phyloP scores from a whole-genome alignment of 2,329 filamentous ascomycete species.

The Macroventuria anomochaeta region DNA sequence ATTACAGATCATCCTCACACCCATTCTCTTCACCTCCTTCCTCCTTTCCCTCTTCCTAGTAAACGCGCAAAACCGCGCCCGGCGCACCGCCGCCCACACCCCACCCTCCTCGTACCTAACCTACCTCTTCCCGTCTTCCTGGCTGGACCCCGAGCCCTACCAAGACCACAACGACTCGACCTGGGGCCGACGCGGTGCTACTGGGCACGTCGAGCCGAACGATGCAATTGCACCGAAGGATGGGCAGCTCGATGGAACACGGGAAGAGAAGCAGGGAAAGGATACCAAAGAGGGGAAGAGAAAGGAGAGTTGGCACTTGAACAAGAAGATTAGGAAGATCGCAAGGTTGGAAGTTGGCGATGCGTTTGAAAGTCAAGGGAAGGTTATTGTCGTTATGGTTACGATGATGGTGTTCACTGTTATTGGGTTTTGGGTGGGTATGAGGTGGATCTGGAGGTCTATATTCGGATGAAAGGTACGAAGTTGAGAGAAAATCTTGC shows the following conservation, averaged over 20 bases:
- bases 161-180: conserved; percentile 45
- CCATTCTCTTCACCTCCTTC: conserved; percentile 69
- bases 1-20: conserved; percentile 61
- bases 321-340: conserved; percentile 60
- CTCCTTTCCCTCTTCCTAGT: conserved; percentile 69
- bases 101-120: conserved; percentile 25
- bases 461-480: background rate
- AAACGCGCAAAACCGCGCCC: conserved; percentile 63
- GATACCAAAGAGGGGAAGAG: conserved; percentile 26
- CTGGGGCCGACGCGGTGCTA: conserved; percentile 24
- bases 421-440: conserved; percentile 26
- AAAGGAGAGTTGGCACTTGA: conserved; percentile 45
- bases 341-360: conserved; percentile 68
- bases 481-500: background rate
- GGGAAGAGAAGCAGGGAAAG: background rate
- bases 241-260: conserved; percentile 3
- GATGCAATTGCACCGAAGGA: conserved; percentile 24
- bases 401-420: conserved; percentile 32
- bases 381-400: conserved; percentile 60
- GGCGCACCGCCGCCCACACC: conserved; percentile 51
- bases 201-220: conserved; percentile 32
- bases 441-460: conserved; percentile 30
- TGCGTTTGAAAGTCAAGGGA: conserved; percentile 65
- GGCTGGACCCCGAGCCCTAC: conserved; percentile 54
- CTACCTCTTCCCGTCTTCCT: conserved; percentile 34